A percentile compares a stretch with the other conserved stretches of the same genome.
Evolutionary conservation across 163 green algal genomes (phyloP).

Genomic region (Scenedesmus sp.): DNA sequence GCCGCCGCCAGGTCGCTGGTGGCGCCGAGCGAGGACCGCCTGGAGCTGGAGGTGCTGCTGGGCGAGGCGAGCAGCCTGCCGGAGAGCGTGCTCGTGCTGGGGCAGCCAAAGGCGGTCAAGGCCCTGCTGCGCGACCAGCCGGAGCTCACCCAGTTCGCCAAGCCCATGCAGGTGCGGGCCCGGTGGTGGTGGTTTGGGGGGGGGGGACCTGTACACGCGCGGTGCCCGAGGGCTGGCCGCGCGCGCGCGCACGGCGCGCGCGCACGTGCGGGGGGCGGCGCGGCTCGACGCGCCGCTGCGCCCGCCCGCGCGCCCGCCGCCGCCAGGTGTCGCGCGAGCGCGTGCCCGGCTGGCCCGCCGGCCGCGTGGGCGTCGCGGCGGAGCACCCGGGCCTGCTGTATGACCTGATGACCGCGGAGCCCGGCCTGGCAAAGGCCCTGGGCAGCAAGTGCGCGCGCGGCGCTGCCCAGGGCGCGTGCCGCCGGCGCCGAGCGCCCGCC

Average conservation of each 20-base stretch:
- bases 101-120: slow-evolving; percentile 18
- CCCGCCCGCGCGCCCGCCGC: background rate
- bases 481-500: too few species aligned
- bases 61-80: slow-evolving; percentile 26
- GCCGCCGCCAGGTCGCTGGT: slow-evolving; percentile 5
- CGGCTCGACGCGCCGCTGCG: too few species aligned
- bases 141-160: background rate
- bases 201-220: too few species aligned
- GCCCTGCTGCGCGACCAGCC: slow-evolving; percentile 7
- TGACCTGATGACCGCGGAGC: slow-evolving; percentile 31
- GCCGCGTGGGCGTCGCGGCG: slow-evolving; percentile 1
- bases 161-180: background rate
- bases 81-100: slow-evolving; percentile 32
- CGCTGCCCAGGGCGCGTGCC: background rate
- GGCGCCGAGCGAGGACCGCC: background rate
- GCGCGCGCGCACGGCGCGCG: too few species aligned
- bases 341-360: slow-evolving; percentile 19
- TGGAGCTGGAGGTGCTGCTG: slow-evolving; percentile 26
- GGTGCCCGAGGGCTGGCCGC: too few species aligned
- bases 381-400: slow-evolving; percentile 22
- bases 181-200: too few species aligned
- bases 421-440: background rate
- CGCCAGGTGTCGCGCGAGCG: slow-evolving; percentile 24
- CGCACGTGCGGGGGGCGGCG: too few species aligned
- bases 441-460: background rate